Base-by-base conservation (phyloP, 78 protist species). In the Pelomyxa schiedti region DNA sequence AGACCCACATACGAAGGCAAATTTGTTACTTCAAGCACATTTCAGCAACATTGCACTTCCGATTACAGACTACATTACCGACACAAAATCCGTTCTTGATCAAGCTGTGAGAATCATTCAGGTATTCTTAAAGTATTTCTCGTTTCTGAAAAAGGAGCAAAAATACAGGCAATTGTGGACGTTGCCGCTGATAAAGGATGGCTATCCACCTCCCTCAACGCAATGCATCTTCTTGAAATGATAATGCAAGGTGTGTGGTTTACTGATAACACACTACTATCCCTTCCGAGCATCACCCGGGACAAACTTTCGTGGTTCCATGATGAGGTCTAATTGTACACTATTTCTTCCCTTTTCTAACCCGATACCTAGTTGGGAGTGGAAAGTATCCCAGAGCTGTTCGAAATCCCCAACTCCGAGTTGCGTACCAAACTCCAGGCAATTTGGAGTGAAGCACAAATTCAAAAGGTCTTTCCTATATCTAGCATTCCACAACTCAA, bases 31-130 rank as follows among this genome's bases (percentile, higher is more conserved):
- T 6, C 94, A 93, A 78, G 94, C 98, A 30, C 98, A 94, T 77
- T 83, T 95, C 32, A 63, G 79, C 24, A 70, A 90, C 24, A 35
- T 28, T 32, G 24, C 84, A 39, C 74, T 96, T 22, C 98, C 98
- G 42, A 91, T 93, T 42, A 24, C 89, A 1, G 99, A 97, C 82
- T 97, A 93, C 73, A 28, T 26, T 28, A 94, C 99, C 64, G 99
- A 97, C 88, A 79, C 83, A 16, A 91, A 93, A 63, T 47, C 95
- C 1, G 98, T 93, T 0, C 80, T 97, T 41, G 99, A 96, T 73
- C 93, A 93, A 66, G 63, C 92, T 63, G 35, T 91, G 8, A 95
- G 98, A 29, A 52, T 95, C 4, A 42, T 95, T 9, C 98, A 94
- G 78, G 91, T 91, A 30, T 81, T 86, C 87, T 75, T 47, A 47